phyloP scores from a whole-genome alignment of 768 basidiomycete species.

The Suillus brevipes region DNA sequence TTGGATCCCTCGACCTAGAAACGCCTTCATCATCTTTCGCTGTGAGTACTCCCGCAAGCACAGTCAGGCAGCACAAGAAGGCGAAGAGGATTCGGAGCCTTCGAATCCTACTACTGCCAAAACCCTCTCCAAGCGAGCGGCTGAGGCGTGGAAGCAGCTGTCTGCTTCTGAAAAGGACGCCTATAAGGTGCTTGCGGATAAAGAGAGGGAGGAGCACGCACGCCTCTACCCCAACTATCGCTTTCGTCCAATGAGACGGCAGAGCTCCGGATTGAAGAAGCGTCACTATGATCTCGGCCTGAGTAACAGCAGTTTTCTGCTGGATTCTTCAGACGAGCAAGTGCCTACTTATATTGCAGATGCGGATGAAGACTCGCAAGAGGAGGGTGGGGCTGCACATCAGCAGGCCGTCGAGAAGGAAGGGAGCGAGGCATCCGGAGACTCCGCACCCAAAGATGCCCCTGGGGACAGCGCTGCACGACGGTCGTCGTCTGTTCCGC shows the following conservation, averaged over 20 bases:
- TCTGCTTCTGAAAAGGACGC: conserved; percentile 44
- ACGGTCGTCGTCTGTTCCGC: conserved; percentile 14
- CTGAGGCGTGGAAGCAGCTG: conserved; percentile 71
- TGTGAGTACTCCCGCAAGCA: conserved; percentile 59
- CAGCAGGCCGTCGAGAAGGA: background rate
- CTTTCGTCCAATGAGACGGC: conserved; percentile 55
- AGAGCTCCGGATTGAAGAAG: conserved; percentile 20
- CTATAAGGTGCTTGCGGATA: conserved; percentile 54
- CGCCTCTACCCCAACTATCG: conserved; percentile 61
- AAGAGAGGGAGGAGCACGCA: conserved; percentile 58
- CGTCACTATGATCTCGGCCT: conserved; percentile 18
- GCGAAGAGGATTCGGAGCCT: conserved; percentile 29
- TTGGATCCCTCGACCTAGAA: conserved; percentile 69
- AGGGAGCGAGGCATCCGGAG: background rate
- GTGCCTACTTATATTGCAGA: background rate
- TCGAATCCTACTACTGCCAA: conserved; percentile 37
- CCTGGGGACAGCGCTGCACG: background rate
- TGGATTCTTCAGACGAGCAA: conserved; percentile 5
- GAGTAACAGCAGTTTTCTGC: conserved; percentile 11
- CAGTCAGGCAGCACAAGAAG: conserved; percentile 36
- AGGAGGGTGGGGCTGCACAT: background rate
- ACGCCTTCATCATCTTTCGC: conserved; percentile 73
- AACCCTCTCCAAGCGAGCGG: conserved; percentile 75
- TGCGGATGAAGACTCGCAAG: background rate
- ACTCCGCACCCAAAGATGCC: background rate